Percentiles rank a stretch among this genome's conserved stretches.
Conservation (phyloP, 805 yeast species). For the Cyberlindnera mycetangii region DNA sequence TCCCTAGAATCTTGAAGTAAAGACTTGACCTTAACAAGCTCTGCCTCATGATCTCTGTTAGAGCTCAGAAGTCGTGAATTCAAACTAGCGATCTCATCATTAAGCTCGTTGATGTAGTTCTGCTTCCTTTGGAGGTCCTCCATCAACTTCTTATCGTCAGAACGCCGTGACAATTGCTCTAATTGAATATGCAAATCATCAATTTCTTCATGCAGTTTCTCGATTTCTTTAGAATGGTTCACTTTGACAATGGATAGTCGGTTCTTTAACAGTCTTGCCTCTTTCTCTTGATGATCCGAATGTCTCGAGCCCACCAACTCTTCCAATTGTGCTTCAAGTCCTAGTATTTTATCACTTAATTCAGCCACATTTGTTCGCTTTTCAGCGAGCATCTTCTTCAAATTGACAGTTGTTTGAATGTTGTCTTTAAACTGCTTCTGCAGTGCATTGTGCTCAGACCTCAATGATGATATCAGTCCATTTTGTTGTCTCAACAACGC, state of each 20-base stretch:
- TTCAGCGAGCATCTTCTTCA: conserved; percentile 20
- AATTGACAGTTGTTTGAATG: conserved; percentile 2
- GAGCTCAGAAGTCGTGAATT: conserved; percentile 12
- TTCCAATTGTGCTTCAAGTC: conserved; percentile 18
- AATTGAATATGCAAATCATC: conserved; percentile 12
- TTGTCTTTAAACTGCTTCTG: conserved; percentile 20
- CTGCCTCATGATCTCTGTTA: conserved; percentile 15
- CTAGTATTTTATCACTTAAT: conserved; percentile 13
- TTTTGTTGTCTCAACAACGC: conserved; percentile 15
- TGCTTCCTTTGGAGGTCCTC: conserved; percentile 16
- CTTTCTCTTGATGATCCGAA: conserved; percentile 14
- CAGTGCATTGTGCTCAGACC: conserved; percentile 15
- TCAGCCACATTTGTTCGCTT: conserved; percentile 17
- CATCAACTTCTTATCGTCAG: conserved; percentile 10
- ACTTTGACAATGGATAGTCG: conserved; percentile 22
- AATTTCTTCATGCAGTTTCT: conserved; percentile 16
- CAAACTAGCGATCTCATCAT: conserved; percentile 16
- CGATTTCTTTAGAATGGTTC: conserved; percentile 26
- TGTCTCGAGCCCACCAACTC: conserved; percentile 9
- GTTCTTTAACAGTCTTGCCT: conserved; percentile 22
- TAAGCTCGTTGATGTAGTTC: conserved; percentile 18
- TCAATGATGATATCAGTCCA: conserved; percentile 13
- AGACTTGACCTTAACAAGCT: conserved; percentile 12
- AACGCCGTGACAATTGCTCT: not conserved
- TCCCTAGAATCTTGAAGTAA: conserved; percentile 15